Evolutionary conservation across 2,329 filamentous ascomycete genomes (phyloP).

Genomic region (Zymoseptoria pseudotritici): DNA sequence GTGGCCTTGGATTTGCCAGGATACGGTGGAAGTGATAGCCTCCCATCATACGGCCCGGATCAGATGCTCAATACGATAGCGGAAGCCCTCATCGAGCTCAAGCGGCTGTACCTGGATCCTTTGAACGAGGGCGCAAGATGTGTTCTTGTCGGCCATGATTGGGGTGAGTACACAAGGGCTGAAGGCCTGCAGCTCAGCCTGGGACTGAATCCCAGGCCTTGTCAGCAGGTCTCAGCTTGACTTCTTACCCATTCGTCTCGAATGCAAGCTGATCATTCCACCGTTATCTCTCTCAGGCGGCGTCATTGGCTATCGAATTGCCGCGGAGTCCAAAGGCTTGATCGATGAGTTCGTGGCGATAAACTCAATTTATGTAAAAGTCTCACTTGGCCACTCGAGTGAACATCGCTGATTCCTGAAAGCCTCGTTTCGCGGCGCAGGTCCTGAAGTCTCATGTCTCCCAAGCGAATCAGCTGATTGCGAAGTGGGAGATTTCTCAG

Average conservation of each 20-base stretch:
- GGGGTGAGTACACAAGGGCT: constrained; percentile 20
- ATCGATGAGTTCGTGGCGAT: constrained; percentile 50
- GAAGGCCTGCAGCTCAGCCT: too few species aligned
- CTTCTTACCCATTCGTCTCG: too few species aligned
- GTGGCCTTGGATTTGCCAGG: constrained; percentile 53
- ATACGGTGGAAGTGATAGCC: constrained; percentile 50
- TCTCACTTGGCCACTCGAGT: neutral
- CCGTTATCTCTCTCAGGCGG: too few species aligned
- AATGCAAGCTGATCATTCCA: too few species aligned
- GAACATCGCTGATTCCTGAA: neutral
- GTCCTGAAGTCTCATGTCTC: constrained; percentile 6
- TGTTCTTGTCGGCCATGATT: constrained; percentile 41
- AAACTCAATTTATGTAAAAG: constrained; percentile 47
- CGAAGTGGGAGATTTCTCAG: constrained; percentile 1
- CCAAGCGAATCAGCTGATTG: constrained; percentile 4
- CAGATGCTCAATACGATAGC: constrained; percentile 47
- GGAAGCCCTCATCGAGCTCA: constrained; percentile 46
- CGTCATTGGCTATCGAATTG: constrained; percentile 47
- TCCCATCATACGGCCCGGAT: constrained; percentile 44
- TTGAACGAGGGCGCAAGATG: constrained; percentile 24
- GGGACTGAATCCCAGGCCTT: too few species aligned
- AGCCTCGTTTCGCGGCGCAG: constrained; percentile 9
- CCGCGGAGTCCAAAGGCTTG: constrained; percentile 50
- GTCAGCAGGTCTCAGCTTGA: too few species aligned
- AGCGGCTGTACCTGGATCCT: constrained; percentile 35